Conservation (phyloP, 202 grass and related monocot species). For the Musa balbisiana region DNA sequence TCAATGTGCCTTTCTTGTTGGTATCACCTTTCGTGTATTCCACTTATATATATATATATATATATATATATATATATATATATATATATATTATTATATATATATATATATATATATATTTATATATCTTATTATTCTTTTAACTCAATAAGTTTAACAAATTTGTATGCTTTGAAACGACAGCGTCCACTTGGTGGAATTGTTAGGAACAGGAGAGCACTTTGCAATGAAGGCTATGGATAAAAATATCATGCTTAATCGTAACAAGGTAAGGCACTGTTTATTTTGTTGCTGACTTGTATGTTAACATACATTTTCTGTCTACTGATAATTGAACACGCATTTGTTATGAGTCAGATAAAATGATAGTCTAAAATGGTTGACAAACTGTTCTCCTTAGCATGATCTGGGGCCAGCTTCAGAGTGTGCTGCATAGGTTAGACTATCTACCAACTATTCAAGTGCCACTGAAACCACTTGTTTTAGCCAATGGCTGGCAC, state of each 20-base stretch:
- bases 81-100: no score
- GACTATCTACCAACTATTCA: not conserved
- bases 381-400: not conserved
- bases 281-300: not conserved
- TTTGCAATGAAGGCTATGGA: slow-evolving; percentile 99
- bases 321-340: not conserved
- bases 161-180: slow-evolving; percentile 24
- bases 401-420: not conserved
- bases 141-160: slow-evolving; percentile 15
- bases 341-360: not conserved
- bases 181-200: slow-evolving; percentile 89
- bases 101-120: no score
- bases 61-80: no score
- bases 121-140: not conserved
- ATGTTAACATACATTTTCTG: not conserved
- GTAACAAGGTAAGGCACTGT: slow-evolving; percentile 54
- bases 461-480: no score
- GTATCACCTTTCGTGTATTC: no score
- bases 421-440: not conserved
- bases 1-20: no score
- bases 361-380: not conserved
- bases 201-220: slow-evolving; percentile 62
- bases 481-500: no score
- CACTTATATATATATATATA: no score
- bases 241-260: slow-evolving; percentile 80